phyloP scores from a whole-genome alignment of 345 rosid species.

The Salix dunnii region DNA sequence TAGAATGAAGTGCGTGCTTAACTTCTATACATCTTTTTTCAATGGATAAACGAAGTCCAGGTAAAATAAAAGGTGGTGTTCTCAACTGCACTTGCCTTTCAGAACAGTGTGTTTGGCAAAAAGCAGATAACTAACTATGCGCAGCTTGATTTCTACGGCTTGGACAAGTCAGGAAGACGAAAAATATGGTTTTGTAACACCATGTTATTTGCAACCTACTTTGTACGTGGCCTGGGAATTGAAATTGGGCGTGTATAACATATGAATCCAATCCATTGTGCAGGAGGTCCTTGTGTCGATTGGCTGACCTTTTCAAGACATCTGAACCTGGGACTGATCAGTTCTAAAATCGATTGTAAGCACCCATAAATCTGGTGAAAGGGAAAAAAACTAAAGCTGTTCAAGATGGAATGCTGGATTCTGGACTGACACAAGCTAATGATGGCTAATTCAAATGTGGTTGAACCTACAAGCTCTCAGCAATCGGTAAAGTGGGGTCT shows the following conservation, averaged over 20 bases:
- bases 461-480: background rate
- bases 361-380: background rate
- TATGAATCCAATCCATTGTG: background rate
- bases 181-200: background rate
- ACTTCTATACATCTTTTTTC: background rate
- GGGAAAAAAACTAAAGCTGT: background rate
- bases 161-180: background rate
- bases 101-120: background rate
- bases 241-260: background rate
- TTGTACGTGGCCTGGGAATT: background rate
- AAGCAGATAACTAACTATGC: background rate
- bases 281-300: background rate
- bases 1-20: background rate
- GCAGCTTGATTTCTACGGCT: background rate
- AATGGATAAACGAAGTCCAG: background rate
- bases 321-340: background rate
- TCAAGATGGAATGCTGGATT: background rate
- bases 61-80: background rate
- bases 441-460: too few relatives aligned
- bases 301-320: background rate
- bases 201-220: background rate
- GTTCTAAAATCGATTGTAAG: background rate
- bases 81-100: background rate
- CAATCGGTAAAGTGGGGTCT: background rate
- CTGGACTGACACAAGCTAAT: background rate